Conservation (phyloP, 257 asterid species). For the Solanum chmielewskii region DNA sequence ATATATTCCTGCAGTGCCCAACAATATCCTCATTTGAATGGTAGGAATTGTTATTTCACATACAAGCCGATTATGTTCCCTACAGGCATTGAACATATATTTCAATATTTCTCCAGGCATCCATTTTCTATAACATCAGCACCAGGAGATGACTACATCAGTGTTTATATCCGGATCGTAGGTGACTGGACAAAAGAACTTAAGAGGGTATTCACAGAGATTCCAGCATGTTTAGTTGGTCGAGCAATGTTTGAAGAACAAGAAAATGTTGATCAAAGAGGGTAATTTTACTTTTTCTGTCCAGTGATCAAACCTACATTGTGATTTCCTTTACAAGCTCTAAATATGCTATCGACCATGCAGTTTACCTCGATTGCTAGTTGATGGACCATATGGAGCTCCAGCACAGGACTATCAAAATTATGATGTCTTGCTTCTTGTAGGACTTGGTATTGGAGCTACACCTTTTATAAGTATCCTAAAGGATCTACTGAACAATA, state of each 20-base stretch:
- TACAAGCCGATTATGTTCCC: background rate
- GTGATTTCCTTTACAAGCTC: background rate
- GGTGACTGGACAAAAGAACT: constrained; percentile 56
- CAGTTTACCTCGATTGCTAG: constrained; percentile 69
- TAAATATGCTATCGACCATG: background rate
- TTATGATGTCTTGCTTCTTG: constrained; percentile 72
- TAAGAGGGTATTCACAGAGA: constrained; percentile 55
- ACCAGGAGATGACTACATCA: constrained; percentile 73
- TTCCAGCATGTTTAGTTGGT: constrained; percentile 43
- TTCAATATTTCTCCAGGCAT: constrained; percentile 45
- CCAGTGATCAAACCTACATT: background rate
- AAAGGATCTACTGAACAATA: constrained; percentile 61
- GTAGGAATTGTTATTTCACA: constrained; percentile 14
- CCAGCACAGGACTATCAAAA: constrained; percentile 85
- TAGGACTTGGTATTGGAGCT: constrained; percentile 91
- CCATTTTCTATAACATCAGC: constrained; percentile 97
- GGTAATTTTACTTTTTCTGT: constrained; percentile 27
- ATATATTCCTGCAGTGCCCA: constrained; percentile 72
- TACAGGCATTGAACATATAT: background rate
- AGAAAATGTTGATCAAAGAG: constrained; percentile 39
- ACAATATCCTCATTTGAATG: constrained; percentile 78
- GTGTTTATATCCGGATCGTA: constrained; percentile 74
- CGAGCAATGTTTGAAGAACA: constrained; percentile 44
- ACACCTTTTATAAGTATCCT: constrained; percentile 93
- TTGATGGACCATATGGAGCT: constrained; percentile 93